phyloP scores from a whole-genome alignment of 1,284 basidiomycete species.

The Cutaneotrichosporon sp. region DNA sequence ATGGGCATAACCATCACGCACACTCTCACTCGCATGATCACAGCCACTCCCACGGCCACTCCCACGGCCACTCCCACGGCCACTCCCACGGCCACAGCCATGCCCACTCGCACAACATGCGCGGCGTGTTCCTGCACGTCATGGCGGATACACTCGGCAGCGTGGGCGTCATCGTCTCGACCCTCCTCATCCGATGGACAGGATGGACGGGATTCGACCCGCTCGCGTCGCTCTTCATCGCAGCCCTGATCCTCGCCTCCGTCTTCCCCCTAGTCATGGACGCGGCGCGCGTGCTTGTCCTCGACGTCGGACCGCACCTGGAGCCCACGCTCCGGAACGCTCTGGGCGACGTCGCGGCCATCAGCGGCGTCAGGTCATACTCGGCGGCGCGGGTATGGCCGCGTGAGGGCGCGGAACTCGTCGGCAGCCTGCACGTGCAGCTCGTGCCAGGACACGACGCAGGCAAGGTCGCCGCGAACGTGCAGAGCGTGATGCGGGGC shows the following conservation, averaged over 20 bases:
- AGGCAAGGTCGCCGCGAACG: conserved; percentile 67
- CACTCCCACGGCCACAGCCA: conserved; percentile 17
- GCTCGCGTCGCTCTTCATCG: conserved; percentile 95
- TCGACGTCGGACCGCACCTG: conserved; percentile 71
- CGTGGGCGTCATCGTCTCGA: conserved; percentile 98
- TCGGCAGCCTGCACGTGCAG: conserved; percentile 42
- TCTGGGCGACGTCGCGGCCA: conserved; percentile 63
- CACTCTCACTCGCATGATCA: conserved; percentile 32
- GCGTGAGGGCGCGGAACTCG: conserved; percentile 78
- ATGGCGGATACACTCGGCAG: conserved; percentile 35
- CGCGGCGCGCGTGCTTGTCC: conserved; percentile 77
- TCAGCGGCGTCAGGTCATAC: conserved; percentile 78
- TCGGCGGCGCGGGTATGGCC: conserved; percentile 89
- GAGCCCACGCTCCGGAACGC: conserved; percentile 66
- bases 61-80: conserved; percentile 39
- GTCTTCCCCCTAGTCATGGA: conserved; percentile 94
- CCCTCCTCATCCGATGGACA: conserved; percentile 88
- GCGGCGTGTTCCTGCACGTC: conserved; percentile 81
- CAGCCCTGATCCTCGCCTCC: conserved; percentile 86
- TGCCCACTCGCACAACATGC: conserved; percentile 84
- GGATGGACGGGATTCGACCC: conserved; percentile 99
- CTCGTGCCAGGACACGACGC: conserved; percentile 48
- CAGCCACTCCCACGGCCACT: conserved; percentile 23
- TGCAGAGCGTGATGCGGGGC: conserved; percentile 64
- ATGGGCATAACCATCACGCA: conserved; percentile 15